These are phyloP conservation scores for Trypethelium eluteriae DNA, from an alignment of 495 filamentous ascomycete genomes.

Conservation along the genomic window DNA sequence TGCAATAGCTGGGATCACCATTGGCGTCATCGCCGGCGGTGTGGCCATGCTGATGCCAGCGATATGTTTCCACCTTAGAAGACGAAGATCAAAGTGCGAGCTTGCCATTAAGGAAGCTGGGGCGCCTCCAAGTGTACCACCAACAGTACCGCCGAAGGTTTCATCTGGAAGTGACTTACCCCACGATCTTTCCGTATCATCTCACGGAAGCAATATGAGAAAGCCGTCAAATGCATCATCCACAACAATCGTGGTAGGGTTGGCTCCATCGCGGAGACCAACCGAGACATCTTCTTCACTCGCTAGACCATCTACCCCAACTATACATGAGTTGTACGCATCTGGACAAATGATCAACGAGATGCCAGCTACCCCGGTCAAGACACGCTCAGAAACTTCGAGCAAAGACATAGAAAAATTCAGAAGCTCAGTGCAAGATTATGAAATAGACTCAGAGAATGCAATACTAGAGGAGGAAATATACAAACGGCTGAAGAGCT, in stretches of 20 bases:
- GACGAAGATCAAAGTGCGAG: background rate
- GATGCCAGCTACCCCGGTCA: conserved; percentile 4
- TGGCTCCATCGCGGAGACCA: background rate
- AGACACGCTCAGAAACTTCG: background rate
- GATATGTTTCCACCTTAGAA: background rate
- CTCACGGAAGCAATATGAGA: background rate
- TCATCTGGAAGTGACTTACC: background rate
- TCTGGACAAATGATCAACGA: background rate
- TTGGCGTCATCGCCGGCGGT: background rate
- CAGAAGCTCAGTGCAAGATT: background rate
- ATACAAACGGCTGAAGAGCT: background rate
- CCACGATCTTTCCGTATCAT: background rate
- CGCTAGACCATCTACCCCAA: background rate
- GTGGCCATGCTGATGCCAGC: background rate
- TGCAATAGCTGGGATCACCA: background rate
- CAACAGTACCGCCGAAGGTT: background rate
- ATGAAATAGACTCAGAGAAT: conserved; percentile 2
- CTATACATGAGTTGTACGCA: background rate
- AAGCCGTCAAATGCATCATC: background rate
- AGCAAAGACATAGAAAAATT: background rate
- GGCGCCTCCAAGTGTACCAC: background rate
- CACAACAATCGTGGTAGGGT: background rate
- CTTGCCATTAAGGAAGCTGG: background rate
- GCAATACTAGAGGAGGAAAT: background rate
- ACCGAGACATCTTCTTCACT: background rate